Conservation (phyloP, 306 rosid genomes). For the Prunus campanulata region DNA sequence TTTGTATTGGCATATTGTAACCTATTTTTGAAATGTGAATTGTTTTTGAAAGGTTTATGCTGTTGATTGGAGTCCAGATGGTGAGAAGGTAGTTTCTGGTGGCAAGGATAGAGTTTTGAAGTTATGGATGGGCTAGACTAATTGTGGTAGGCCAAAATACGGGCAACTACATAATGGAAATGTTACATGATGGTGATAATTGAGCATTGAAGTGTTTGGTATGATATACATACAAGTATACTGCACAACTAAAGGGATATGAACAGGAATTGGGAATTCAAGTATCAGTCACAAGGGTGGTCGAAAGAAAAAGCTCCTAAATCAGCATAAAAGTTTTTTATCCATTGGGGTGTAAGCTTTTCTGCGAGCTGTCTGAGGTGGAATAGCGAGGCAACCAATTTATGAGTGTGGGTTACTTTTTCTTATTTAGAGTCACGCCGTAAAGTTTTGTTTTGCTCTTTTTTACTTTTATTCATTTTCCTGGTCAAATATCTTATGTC, state of each 20-base stretch:
- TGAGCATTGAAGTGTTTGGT: not conserved
- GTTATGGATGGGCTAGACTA: conserved; percentile 87
- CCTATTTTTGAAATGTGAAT: conserved; percentile 9
- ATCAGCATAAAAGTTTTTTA: not conserved
- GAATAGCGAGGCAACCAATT: not conserved
- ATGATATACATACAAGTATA: not conserved
- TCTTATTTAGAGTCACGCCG: not conserved
- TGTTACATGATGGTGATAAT: not conserved
- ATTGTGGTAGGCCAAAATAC: not conserved
- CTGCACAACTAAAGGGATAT: not conserved
- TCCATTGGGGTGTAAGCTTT: not conserved
- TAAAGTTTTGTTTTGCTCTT: not conserved
- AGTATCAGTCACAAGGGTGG: not conserved
- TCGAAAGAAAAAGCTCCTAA: not conserved
- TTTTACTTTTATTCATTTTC: not conserved
- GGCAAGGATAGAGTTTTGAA: conserved; percentile 92
- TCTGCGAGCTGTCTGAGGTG: not conserved
- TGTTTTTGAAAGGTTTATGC: conserved; percentile 62
- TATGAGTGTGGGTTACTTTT: not conserved
- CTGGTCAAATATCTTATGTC: not conserved
- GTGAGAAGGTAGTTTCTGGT: conserved; percentile 97
- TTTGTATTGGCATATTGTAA: not conserved
- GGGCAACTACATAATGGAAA: not conserved
- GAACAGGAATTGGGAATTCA: not conserved
- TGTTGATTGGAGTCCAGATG: conserved; percentile 98